Base-by-base conservation (phyloP, 768 basidiomycete species). In the Pulveroboletus frians region DNA sequence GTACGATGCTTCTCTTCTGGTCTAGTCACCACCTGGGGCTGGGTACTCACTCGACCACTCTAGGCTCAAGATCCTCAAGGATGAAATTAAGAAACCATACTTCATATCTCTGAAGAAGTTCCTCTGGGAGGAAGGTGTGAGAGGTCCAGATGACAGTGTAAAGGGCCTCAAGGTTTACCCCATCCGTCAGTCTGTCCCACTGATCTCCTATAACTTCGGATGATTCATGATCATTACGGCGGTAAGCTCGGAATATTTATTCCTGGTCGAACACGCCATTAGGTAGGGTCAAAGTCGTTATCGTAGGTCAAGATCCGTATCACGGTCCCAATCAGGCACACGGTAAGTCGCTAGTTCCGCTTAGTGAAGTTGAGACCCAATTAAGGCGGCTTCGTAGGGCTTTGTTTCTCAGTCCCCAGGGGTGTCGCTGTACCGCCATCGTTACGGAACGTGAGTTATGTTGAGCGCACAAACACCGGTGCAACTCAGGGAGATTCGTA, bases 231-330 rank as follows among this genome's bases (percentile, higher is more conserved):
- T 38, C 18, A 34, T 43, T 52, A 43, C 55, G 71, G 48, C 34
- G 43, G 20, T 45, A 39, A 85, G 93, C 92, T 13, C 73, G 76
- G 54, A 81, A 95, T 61, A 88, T 96, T 47, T 96, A 96, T 65
- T 76, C 90, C 11, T 97, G 93, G 93, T 89, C 90, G 3, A 78
- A 85, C 48, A 93, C 91, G 26, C 90, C 91, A 3, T 71, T 96
- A 14, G 85, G 88, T 11, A 81, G 83, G 53, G 81, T 97, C 53
- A 84, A 82, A 63, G 87, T 92, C 23, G 91, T 96, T 42, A 91
- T 96, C 50, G 77, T 97, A 46, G 87, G 88, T 8, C 91, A 92
- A 69, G 92, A 93, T 72, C 91, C 91, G 23, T 93, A 92, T 66
- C 88, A 89, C 64, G 78, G 79, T 52, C 68, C 72, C 34, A 81